Evolutionary conservation across 257 asterid genomes (phyloP).

Genomic region (Gentiana straminea): DNA sequence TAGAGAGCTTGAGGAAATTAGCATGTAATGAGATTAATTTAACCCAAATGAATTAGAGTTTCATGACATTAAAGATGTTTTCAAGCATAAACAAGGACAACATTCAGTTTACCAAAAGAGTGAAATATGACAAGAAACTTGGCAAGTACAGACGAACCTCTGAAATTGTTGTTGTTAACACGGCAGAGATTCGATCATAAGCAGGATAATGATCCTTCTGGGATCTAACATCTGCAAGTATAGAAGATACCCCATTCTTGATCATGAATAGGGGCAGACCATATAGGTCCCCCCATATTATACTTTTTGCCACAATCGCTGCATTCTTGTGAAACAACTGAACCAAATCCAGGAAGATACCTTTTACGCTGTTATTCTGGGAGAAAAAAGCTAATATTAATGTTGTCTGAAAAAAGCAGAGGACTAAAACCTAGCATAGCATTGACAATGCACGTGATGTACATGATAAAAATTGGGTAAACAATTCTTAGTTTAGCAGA

Average conservation of each 20-base stretch:
- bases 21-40: neutral
- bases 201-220: conserved; percentile 76
- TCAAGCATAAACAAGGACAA: neutral
- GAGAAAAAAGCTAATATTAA: neutral
- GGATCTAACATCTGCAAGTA: conserved; percentile 59
- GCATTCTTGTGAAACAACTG: conserved; percentile 77
- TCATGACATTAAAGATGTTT: too few relatives aligned
- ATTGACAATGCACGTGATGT: too few relatives aligned
- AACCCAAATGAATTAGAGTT: too few relatives aligned
- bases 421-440: too few relatives aligned
- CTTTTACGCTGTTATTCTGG: conserved; percentile 61
- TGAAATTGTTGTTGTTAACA: conserved; percentile 65
- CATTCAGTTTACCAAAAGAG: neutral
- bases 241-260: conserved; percentile 78
- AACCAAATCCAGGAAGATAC: conserved; percentile 93
- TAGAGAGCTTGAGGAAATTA: conserved; percentile 1
- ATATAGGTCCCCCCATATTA: conserved; percentile 98
- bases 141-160: conserved; percentile 44
- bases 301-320: conserved; percentile 87
- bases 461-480: too few relatives aligned
- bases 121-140: conserved; percentile 1
- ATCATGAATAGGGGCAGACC: conserved; percentile 98
- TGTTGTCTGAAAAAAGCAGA: too few relatives aligned
- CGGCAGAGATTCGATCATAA: conserved; percentile 66
- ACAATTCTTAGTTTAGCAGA: too few relatives aligned